These are phyloP conservation scores for Jaltomata sinuosa DNA, from an alignment of 257 asterid genomes.

Conservation along the genomic window DNA sequence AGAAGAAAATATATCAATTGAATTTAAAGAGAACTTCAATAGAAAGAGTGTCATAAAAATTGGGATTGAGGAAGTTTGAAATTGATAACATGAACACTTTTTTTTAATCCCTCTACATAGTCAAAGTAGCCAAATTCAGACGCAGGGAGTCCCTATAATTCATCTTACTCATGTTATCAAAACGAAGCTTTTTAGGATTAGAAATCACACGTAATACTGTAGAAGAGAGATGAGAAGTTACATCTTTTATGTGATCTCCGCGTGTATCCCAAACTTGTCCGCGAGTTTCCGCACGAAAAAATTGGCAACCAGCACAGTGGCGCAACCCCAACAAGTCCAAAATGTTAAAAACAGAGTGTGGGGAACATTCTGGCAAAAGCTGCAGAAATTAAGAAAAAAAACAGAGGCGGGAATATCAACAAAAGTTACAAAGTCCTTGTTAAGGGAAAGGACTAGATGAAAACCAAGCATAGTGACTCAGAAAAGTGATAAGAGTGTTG, in stretches of 20 bases:
- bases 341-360: slow-evolving; percentile 57
- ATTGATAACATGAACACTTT: not conserved
- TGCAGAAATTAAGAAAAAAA: slow-evolving; percentile 17
- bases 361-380: slow-evolving; percentile 96
- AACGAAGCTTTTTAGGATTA: not conserved
- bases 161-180: not conserved
- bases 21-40: not conserved
- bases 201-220: not conserved
- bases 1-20: not conserved
- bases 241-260: slow-evolving; percentile 81
- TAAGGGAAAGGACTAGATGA: not conserved
- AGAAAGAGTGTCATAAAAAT: not conserved
- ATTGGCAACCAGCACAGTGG: slow-evolving; percentile 82
- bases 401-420: not conserved
- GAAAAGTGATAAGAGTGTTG: not conserved
- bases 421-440: not conserved
- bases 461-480: not conserved
- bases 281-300: slow-evolving; percentile 81
- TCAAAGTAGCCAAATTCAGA: not conserved
- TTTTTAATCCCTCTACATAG: not conserved
- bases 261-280: slow-evolving; percentile 71
- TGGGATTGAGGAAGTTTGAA: not conserved
- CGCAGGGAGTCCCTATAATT: not conserved
- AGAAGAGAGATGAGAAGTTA: slow-evolving; percentile 22
- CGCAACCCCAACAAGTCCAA: slow-evolving; percentile 58